These are phyloP conservation scores for Apiospora pterosperma DNA, from an alignment of 2,329 filamentous ascomycete species.

Conservation along the genomic window DNA sequence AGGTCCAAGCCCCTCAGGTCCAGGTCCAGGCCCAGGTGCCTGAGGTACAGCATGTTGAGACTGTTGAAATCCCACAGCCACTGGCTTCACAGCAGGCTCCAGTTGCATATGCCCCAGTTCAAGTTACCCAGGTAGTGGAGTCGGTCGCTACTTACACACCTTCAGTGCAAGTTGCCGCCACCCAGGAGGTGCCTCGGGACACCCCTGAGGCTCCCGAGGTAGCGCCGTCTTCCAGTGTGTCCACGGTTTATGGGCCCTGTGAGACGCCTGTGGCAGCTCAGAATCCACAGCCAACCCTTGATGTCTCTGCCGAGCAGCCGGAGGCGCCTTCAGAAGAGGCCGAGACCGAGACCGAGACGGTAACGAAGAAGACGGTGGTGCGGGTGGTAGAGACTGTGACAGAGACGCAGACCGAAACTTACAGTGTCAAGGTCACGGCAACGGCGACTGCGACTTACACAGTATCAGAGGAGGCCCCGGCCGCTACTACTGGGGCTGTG, in stretches of 20 bases:
- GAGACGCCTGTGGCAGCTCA: conserved; percentile 7
- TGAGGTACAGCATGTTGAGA: not conserved
- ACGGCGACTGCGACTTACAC: conserved; percentile 3
- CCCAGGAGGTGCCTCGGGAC: not conserved
- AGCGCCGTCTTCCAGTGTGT: conserved; percentile 20
- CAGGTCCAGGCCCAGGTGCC: not conserved
- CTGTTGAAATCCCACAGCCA: not conserved
- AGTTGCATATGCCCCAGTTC: not conserved
- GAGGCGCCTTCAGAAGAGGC: not conserved
- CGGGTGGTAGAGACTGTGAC: conserved; percentile 33
- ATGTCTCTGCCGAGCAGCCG: not conserved
- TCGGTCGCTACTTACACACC: not conserved
- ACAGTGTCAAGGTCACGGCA: conserved; percentile 22
- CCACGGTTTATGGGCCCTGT: conserved; percentile 9
- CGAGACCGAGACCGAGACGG: conserved; percentile 13
- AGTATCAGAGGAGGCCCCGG: not conserved
- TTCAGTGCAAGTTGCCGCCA: not conserved
- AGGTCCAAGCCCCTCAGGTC: conserved; percentile 3
- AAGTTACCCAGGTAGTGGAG: not conserved
- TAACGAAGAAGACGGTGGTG: conserved; percentile 26
- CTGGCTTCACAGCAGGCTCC: not conserved
- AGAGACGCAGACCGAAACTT: conserved; percentile 29
- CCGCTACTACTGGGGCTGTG: not conserved
- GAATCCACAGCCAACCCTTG: not conserved
- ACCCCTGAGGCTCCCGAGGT: not conserved